Conservation (phyloP, 768 basidiomycete species). For the Russula brevipes region DNA sequence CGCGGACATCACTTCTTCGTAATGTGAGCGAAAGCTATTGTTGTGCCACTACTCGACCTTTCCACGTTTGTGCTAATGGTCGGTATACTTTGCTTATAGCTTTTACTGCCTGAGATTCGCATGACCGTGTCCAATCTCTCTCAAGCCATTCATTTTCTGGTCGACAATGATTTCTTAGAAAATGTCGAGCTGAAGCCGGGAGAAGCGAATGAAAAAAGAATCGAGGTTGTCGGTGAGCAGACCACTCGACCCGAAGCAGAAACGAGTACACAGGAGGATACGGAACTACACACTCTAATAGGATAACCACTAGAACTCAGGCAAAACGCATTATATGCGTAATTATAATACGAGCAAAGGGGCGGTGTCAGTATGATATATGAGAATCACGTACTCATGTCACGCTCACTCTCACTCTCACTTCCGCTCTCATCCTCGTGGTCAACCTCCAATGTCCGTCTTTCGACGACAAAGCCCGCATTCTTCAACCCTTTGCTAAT, state of each 20-base stretch:
- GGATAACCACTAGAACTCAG: neutral
- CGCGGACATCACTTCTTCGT: conserved; percentile 66
- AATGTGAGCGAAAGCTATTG: conserved; percentile 53
- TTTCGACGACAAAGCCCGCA: conserved; percentile 77
- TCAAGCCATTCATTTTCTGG: conserved; percentile 86
- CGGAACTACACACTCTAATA: neutral
- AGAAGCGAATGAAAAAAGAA: conserved; percentile 57
- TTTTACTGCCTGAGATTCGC: conserved; percentile 80
- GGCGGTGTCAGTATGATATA: conserved; percentile 11
- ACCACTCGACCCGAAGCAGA: conserved; percentile 8
- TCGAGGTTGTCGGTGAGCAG: conserved; percentile 49
- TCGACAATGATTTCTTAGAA: conserved; percentile 81
- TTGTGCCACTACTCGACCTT: conserved; percentile 1
- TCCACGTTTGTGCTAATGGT: neutral
- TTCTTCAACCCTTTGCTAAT: conserved; percentile 57
- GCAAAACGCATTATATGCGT: neutral
- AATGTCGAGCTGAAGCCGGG: conserved; percentile 79
- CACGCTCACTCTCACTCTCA: conserved; percentile 32
- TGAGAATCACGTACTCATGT: neutral
- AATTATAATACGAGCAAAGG: conserved; percentile 10
- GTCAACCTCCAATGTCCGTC: conserved; percentile 59
- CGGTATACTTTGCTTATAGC: conserved; percentile 37
- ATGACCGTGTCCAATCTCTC: conserved; percentile 88
- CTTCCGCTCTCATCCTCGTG: conserved; percentile 43
- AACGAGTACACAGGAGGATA: neutral